Evolutionary conservation across 2,329 filamentous ascomycete genomes (phyloP), one percentile per base, ranked within the genome.

Genomic region (Botrytis deweyae): DNA sequence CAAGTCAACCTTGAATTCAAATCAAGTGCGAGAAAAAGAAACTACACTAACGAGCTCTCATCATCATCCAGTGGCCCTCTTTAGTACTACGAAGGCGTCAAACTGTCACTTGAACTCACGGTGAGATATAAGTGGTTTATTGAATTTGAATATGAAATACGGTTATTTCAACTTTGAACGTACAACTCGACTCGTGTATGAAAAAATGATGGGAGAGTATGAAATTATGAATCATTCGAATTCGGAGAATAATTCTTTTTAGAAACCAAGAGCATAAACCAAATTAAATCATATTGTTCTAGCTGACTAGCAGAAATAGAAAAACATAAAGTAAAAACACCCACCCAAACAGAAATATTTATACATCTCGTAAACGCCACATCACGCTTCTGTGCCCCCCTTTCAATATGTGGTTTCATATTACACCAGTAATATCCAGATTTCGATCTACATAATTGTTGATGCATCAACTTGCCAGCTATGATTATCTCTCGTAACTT

Each of bases 281-380:
- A 42, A 42, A 69, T 69, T 58, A 69, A 58, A 69, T 38, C 25
- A 40, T 58, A 58, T 69, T 58, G 49, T 12, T 55, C 44, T 58
- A 69, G 49, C 66, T 69, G 49, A 58, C 49, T 58, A 69, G 49
- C 49, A 69, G 46, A 22, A 40, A 36, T n/a, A 69, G 36, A 69
- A 40, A 58, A 42, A 55, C 16, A 58, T 42, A 58, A 58, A 20
- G 38, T 69, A 14, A 42, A 69, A 69, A 42, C 36, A 49, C 46
- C 22, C 25, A 33, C 20, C 46, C 36, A 69, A 69, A 58, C 36
- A 58, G 49, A 42, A 58, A 58, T 33, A 58, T 42, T 20, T 22
- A 58, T 58, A 58, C 33, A 44, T 18, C 52, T 55, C 29, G 16
- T 40, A 20, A 42, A 58, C 49, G 36, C 36, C 66, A 58, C 49